Evolutionary conservation across 345 rosid genomes (phyloP), one percentile per base, ranked within the genome.

Genomic region (Raphanus sativus): DNA sequence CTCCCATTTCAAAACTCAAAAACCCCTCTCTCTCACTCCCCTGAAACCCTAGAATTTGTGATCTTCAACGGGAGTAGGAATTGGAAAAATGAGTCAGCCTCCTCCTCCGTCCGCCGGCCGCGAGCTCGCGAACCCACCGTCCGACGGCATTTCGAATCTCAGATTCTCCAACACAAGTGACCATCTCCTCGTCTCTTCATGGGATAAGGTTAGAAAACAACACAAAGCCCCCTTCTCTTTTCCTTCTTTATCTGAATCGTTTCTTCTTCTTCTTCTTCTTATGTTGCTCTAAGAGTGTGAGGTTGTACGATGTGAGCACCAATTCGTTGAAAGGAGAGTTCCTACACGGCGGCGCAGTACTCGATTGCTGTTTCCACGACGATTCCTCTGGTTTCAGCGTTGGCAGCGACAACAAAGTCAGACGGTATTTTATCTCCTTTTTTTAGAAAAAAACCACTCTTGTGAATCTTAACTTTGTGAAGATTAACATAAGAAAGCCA

Each of bases 301-400:
- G 93, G 71, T 69, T 96, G 84, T 96, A 91, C 74, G 96, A 96
- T 63, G 97, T 97, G 26, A 88, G 91, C 70, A 84, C 93, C 61
- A 82, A 93, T 81, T 84, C 84, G 26, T 80, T 93, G 79, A 84
- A 86, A 61, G 98, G 98, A 2, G 98, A 93, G 85, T 96, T 96
- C 83, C 68, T 86, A 85, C 98, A 93, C 74, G 97, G 97, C 12
- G 99, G 98, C 0, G 83, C 98, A 4, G 98, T 96, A 12, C 94
- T 96, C 6, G 99, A 96, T 70, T 96, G 99, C 85, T 96, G 99
- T 86, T 96, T 96, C 83, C 98, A 96, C 65, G 99, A 95, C 25
- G 99, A 96, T 77, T 93, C 98, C 28, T 96, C 99, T 40, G 98
- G 96, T 4, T 96, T 96, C 73, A 96, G 97, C 73, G 99, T 90